Evolutionary conservation across 768 basidiomycete genomes (phyloP), one percentile per base, ranked within the genome.

Genomic region (Tulasnella sp.): DNA sequence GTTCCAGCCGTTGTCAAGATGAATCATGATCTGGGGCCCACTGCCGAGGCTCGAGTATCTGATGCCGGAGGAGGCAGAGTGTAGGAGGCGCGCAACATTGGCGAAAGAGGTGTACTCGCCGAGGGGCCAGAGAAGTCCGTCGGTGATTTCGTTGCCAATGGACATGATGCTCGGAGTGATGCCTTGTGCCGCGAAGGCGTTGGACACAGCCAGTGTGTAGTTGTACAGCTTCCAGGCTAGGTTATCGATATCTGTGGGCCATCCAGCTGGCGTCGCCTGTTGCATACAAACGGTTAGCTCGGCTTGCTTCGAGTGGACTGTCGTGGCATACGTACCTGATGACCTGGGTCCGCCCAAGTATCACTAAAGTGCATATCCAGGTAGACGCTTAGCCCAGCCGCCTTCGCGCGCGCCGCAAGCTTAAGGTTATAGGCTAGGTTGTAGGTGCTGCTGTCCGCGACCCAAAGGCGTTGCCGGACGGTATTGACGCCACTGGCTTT

Each of bases 111-210:
- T 77, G 30, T 70, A 72, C 30, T 72, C 70, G 43, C 80, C 82
- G 26, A 75, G 73, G 10, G 82, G 82, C 81, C 80, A 83, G 21
- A 83, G 74, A 30, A 84, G 70, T 15, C 82, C 82, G 61, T 79
- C 74, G 70, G 82, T 83, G 65, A 84, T 83, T 68, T 84, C 82
- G 63, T 84, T 83, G 9, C 82, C 82, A 58, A 82, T 76, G 76
- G 80, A 65, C 32, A 83, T 72, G 61, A 80, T 76, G 42, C 75
- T 71, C 60, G 78, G 75, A 1, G 80, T 76, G 0, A 78, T 80
- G 27, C 81, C 81, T 65, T 81, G 78, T 13, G 72, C 72, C 0
- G 70, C 65, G 68, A 83, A 83, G 1, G 75, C 66, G n/a, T 73
- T 69, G 29, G 83, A 80, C 21, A 83, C 67, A 52, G 72, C 72